Base-by-base conservation (phyloP, 805 yeast species). In the Wickerhamomyces subpelliculosus region DNA sequence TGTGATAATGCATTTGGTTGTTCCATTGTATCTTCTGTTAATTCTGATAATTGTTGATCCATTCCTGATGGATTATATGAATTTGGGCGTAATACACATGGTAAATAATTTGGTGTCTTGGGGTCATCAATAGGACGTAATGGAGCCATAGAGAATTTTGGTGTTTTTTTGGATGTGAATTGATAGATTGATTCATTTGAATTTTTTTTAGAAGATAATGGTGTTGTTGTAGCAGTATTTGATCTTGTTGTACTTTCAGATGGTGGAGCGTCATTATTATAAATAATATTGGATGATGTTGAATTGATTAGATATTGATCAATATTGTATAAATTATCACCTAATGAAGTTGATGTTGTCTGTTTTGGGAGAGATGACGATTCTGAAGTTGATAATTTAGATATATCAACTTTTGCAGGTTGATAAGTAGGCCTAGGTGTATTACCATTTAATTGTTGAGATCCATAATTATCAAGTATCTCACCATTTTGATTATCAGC, bases 91-190 rank as follows among this genome's bases (percentile, higher is more conserved):
- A 84, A 62, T 20, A 84, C 95, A 1, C 93, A 89, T 0, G 95
- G 95, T 0, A 80, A 66, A 51, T 83, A 85, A 62, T 84, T 65
- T 10, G 93, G 93, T 40, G 80, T 78, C 52, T 82, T 69, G 46
- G 80, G 82, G 29, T 78, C 79, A 39, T 80, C 74, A 41, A 84
- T 74, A 50, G 82, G 87, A 50, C 78, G 78, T 17, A 80, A 36
- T 10, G 59, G 59, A 2, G 42, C 42, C 39, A 44, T 33, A 13
- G 43, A 44, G 35, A 50, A 46, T 9, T 47, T 38, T 3, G 51
- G 50, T 1, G 32, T 31, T 27, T 45, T 50, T 24, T 41, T 46
- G 2, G 46, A 37, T 13, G 43, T 40, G 14, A 44, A 24, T 12
- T 25, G 17, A 33, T 32, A 22, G 6, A 52, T 44, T 16, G 54